These are phyloP conservation scores for Fusarium sp. DNA, from an alignment of 2,329 filamentous ascomycete species.

Conservation along the genomic window DNA sequence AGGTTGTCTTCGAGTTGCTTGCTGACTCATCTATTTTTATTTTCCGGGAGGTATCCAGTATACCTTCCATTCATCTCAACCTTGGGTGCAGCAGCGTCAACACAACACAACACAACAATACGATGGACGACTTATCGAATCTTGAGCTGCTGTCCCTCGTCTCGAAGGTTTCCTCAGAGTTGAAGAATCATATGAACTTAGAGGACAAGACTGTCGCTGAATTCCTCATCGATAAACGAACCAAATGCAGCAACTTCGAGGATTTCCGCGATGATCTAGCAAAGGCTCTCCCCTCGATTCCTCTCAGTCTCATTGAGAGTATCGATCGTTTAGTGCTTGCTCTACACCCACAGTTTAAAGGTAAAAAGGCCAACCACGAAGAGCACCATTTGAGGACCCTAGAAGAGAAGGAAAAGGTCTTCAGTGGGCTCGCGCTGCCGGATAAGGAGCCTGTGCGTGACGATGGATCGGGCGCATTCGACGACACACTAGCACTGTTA, in stretches of 20 bases:
- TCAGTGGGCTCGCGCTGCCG: constrained; percentile 87
- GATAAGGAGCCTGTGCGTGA: constrained; percentile 68
- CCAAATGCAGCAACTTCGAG: constrained; percentile 74
- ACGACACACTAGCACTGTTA: constrained; percentile 92
- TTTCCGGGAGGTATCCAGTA: not conserved
- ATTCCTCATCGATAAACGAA: constrained; percentile 91
- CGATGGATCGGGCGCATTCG: constrained; percentile 72
- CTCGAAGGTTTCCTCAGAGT: constrained; percentile 91
- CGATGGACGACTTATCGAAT: constrained; percentile 90
- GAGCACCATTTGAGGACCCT: constrained; percentile 56
- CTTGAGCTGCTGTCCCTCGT: constrained; percentile 95
- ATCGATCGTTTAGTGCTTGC: constrained; percentile 88
- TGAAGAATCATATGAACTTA: constrained; percentile 92
- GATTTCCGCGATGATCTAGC: constrained; percentile 82
- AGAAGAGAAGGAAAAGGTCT: constrained; percentile 85
- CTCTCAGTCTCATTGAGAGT: constrained; percentile 86
- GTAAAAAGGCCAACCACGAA: constrained; percentile 50
- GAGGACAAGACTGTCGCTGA: constrained; percentile 95
- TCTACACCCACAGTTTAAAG: constrained; percentile 91
- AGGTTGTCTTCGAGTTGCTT: not conserved
- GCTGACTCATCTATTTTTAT: constrained; percentile 1
- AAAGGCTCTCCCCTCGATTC: constrained; percentile 73
- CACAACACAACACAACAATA: not conserved
- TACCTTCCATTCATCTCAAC: not conserved
- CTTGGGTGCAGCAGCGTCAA: not conserved